Evolutionary conservation across 2,329 filamentous ascomycete genomes (phyloP).

Genomic region (Diaporthe eres): DNA sequence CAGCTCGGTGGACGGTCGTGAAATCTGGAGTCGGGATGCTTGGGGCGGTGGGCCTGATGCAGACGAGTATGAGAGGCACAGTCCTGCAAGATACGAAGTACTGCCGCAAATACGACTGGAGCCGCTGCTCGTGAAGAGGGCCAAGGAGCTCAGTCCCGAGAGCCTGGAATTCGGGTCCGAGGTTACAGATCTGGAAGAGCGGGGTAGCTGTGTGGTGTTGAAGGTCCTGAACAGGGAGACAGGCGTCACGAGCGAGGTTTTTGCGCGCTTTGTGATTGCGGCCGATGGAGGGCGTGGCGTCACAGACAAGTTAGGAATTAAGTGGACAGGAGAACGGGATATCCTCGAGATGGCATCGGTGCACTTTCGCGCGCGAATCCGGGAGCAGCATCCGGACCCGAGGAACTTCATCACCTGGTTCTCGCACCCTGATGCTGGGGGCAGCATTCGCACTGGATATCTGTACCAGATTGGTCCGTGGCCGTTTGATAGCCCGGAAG

Average conservation of each 20-base stretch:
- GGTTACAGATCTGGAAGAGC: slow-evolving; percentile 47
- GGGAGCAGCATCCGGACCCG: slow-evolving; percentile 46
- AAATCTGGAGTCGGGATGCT: slow-evolving; percentile 49
- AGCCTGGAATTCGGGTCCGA: slow-evolving; percentile 49
- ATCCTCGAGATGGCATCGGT: slow-evolving; percentile 52
- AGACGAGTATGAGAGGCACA: slow-evolving; percentile 39
- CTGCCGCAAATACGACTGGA: slow-evolving; percentile 54
- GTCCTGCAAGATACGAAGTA: slow-evolving; percentile 48
- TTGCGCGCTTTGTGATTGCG: slow-evolving; percentile 50
- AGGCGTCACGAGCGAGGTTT: slow-evolving; percentile 36
- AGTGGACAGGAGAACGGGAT: slow-evolving; percentile 49
- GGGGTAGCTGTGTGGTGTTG: slow-evolving; percentile 44
- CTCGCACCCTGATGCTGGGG: slow-evolving; percentile 51
- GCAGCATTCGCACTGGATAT: slow-evolving; percentile 51
- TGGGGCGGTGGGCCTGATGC: slow-evolving; percentile 51
- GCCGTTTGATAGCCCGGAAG: slow-evolving; percentile 42
- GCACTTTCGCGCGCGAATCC: slow-evolving; percentile 50
- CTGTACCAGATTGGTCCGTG: slow-evolving; percentile 54
- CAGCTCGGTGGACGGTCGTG: slow-evolving; percentile 42
- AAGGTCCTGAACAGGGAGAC: slow-evolving; percentile 40
- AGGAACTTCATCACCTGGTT: slow-evolving; percentile 53
- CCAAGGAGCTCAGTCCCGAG: slow-evolving; percentile 49
- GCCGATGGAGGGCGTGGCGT: slow-evolving; percentile 52
- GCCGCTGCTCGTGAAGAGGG: slow-evolving; percentile 50
- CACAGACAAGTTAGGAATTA: slow-evolving; percentile 49